These are phyloP conservation scores for Ophiostoma piceae DNA, from an alignment of 2,329 filamentous ascomycete species.

Conservation along the genomic window DNA sequence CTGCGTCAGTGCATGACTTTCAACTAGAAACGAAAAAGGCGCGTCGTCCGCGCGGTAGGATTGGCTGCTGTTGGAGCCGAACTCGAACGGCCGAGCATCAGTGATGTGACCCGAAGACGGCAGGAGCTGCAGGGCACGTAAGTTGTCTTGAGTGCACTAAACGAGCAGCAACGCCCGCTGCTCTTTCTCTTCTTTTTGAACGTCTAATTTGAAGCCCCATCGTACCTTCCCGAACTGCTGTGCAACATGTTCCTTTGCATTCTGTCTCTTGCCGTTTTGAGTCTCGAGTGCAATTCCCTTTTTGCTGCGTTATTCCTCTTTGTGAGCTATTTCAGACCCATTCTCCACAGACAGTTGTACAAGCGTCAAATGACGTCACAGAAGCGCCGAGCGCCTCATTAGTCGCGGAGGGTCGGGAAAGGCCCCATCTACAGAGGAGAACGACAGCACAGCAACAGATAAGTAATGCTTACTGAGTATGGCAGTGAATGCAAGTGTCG, in stretches of 20 bases:
- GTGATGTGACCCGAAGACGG: neutral
- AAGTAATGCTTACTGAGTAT: neutral
- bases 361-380: slow-evolving; percentile 10
- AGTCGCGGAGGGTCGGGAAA: neutral
- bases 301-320: neutral
- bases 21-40: neutral
- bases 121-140: neutral
- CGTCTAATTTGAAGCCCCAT: neutral
- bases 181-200: neutral
- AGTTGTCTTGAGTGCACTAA: neutral
- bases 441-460: neutral
- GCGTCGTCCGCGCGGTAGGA: neutral
- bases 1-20: neutral
- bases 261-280: neutral
- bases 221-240: neutral
- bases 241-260: neutral
- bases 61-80: neutral
- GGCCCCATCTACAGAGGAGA: slow-evolving; percentile 1
- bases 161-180: neutral
- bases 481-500: neutral
- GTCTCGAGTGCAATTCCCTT: neutral
- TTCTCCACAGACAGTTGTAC: neutral
- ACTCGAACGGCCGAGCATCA: neutral
- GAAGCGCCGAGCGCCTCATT: neutral
- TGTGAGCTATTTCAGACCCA: neutral